Conservation (phyloP, 768 basidiomycete genomes). For the Lentinus tigrinus region DNA sequence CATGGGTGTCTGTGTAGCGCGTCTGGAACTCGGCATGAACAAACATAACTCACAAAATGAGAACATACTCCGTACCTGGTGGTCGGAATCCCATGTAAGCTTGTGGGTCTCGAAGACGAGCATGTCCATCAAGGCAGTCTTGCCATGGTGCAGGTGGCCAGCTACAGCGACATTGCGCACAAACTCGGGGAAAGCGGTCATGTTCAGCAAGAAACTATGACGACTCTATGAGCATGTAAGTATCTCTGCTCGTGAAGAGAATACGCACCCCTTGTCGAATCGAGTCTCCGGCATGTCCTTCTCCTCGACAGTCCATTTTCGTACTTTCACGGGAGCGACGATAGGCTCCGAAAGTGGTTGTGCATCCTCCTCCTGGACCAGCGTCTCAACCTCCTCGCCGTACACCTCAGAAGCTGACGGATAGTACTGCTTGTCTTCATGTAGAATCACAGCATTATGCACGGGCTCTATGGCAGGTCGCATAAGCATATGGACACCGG, state of each 20-base stretch:
- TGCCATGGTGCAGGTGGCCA: conserved; percentile 97
- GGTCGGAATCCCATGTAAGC: conserved; percentile 89
- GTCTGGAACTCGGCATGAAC: conserved; percentile 43
- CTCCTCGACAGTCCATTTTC: conserved; percentile 94
- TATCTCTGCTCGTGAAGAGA: neutral
- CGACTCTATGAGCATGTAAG: neutral
- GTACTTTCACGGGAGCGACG: conserved; percentile 89
- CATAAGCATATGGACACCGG: neutral
- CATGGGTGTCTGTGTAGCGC: conserved; percentile 95
- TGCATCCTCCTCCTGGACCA: conserved; percentile 98
- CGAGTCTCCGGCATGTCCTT: conserved; percentile 95
- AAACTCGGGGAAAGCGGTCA: conserved; percentile 91
- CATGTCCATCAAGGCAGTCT: conserved; percentile 97
- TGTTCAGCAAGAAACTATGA: conserved; percentile 82
- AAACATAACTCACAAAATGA: conserved; percentile 8
- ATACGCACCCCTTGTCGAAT: conserved; percentile 94
- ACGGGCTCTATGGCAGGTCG: conserved; percentile 53
- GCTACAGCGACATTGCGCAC: conserved; percentile 95
- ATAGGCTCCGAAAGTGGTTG: conserved; percentile 96
- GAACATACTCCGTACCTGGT: conserved; percentile 54
- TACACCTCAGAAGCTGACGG: conserved; percentile 90
- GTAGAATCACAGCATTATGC: conserved; percentile 83
- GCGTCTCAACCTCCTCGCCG: conserved; percentile 89
- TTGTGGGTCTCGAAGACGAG: conserved; percentile 96
- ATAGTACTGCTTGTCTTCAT: conserved; percentile 99